Evolutionary conservation across 768 basidiomycete species (phyloP), one percentile per base, ranked within the genome.

Genomic region (Cantharellus anzutake): DNA sequence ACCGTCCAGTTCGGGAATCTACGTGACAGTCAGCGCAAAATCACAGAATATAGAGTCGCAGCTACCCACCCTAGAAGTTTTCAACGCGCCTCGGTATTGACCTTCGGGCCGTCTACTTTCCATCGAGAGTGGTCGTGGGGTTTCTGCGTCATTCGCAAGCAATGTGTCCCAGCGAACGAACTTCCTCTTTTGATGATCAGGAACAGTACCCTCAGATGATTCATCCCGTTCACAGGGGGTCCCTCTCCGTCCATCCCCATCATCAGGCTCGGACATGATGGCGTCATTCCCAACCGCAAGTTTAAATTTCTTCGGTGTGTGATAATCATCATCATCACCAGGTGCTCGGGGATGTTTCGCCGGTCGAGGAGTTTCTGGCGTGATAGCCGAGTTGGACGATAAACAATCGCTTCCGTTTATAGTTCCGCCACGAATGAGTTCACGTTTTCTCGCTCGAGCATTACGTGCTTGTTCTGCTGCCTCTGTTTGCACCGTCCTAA

Each of bases 291-390:
- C 38, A 14, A 57, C 40, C 5, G 41, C 56, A 7, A 40, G 5
- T 5, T 41, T 5, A 42, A 37, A 16, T 37, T 41, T 57, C 51
- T 76, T 72, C 2, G 86, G 85, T 5, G 83, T 84, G 65, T 76
- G 75, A 64, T 86, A 87, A 61, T 86, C 86, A 64, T 83, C 86
- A 37, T 87, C 85, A 35, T 91, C 87, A 2, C 87, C 88, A 3
- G 86, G 78, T 2, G 81, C 87, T 65, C 80, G 72, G 58, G 68
- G 70, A 70, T 87, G 84, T 62, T 69, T 68, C 39, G 60, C 4
- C 2, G 66, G 70, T 63, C 37, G 52, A 11, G 14, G 11, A 7
- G 52, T 37, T 7, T 37, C 44, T 11, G 44, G 44, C 11, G 44
- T 55, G 44, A 29, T 11, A 37, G 52, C 7, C 14, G 52, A 7